phyloP scores from a whole-genome alignment of 2,329 filamentous ascomycete genomes.

The Aspergillus spinulosporus region DNA sequence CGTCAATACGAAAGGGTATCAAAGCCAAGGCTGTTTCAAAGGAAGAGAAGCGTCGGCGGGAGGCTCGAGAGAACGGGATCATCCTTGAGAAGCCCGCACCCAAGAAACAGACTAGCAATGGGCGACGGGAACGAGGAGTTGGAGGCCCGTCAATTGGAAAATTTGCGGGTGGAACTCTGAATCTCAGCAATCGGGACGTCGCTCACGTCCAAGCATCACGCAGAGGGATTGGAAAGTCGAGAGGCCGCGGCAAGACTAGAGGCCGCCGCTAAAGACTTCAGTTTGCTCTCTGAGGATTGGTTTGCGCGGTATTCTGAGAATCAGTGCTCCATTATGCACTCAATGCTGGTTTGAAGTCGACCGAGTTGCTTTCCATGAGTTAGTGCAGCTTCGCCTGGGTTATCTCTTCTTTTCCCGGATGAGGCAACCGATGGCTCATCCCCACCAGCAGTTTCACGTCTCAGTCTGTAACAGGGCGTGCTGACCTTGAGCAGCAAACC shows the following conservation, averaged over 20 bases:
- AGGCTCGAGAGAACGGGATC: slow-evolving; percentile 88
- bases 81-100: slow-evolving; percentile 67
- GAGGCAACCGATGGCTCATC: slow-evolving; percentile 1
- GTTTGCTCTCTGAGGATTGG: neutral
- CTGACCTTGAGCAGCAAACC: neutral
- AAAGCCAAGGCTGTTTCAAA: slow-evolving; percentile 62
- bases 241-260: slow-evolving; percentile 18
- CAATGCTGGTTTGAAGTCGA: too few relatives aligned
- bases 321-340: too few relatives aligned
- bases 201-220: slow-evolving; percentile 54
- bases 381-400: neutral
- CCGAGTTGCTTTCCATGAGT: neutral
- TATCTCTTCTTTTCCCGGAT: slow-evolving; percentile 7
- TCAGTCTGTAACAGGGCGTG: neutral
- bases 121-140: slow-evolving; percentile 62
- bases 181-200: slow-evolving; percentile 75
- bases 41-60: slow-evolving; percentile 70
- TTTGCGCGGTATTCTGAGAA: neutral
- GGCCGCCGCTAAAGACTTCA: neutral
- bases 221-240: slow-evolving; percentile 11
- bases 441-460: slow-evolving; percentile 7
- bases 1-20: slow-evolving; percentile 84
- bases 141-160: slow-evolving; percentile 77
- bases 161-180: slow-evolving; percentile 76
- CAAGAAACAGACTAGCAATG: slow-evolving; percentile 38